Evolutionary conservation across 148 eudicot species (phyloP).

Genomic region (Pouteria glomerata): DNA sequence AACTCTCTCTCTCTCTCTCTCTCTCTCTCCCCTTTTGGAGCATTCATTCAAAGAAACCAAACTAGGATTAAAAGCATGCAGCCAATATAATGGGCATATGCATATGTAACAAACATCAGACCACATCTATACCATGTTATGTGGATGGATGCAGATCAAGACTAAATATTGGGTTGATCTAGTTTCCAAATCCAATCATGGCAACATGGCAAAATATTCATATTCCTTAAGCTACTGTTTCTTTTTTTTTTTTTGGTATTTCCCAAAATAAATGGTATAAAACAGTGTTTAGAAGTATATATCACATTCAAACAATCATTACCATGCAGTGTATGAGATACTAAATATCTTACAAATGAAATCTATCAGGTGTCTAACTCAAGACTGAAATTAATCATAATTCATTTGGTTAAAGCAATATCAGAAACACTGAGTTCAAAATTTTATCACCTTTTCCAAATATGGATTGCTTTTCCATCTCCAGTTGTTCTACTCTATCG

Average conservation of each 20-base stretch:
- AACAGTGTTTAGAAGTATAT: neutral
- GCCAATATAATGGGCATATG: neutral
- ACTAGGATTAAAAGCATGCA: neutral
- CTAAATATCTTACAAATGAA: neutral
- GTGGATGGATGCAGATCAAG: no score
- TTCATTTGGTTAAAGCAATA: neutral
- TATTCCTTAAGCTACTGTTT: no score
- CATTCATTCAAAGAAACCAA: neutral
- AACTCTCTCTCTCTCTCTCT: neutral
- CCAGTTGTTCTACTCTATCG: constrained; percentile 40
- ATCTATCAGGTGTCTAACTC: neutral
- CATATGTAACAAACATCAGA: neutral
- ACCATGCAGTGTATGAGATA: neutral
- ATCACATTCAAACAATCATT: neutral
- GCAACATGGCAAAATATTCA: no score
- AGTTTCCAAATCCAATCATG: no score
- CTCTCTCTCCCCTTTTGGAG: no score
- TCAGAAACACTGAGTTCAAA: constrained; percentile 6
- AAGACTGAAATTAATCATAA: neutral
- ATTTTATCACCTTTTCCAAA: constrained; percentile 26
- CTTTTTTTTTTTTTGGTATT: no score
- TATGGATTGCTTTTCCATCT: constrained; percentile 21
- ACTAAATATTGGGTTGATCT: no score
- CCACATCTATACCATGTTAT: neutral
- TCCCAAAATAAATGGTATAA: no score